phyloP scores from a whole-genome alignment of 2,329 filamentous ascomycete genomes.

The Nemania diffusa region DNA sequence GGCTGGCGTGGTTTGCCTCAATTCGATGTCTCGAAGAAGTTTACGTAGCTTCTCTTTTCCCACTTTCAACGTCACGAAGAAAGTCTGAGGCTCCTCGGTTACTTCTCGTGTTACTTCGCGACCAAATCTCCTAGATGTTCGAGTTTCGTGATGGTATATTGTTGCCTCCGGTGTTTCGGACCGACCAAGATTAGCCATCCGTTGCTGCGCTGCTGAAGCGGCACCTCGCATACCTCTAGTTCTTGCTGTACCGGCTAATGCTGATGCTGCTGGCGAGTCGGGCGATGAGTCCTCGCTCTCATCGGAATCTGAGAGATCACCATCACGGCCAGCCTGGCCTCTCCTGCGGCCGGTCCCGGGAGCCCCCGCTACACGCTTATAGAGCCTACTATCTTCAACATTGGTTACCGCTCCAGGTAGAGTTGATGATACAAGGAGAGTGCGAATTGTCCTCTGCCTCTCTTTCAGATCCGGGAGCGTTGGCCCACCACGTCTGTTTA shows the following conservation, averaged over 20 bases:
- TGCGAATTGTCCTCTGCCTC: slow-evolving; percentile 90
- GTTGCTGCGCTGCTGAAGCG: slow-evolving; percentile 84
- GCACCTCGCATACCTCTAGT: slow-evolving; percentile 91
- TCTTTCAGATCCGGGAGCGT: slow-evolving; percentile 96
- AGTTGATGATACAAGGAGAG: slow-evolving; percentile 89
- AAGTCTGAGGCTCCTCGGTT: slow-evolving; percentile 75
- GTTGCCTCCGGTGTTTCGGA: slow-evolving; percentile 89
- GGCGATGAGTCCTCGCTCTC: slow-evolving; percentile 89
- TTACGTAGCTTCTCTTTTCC: slow-evolving; percentile 76
- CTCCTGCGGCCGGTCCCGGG: slow-evolving; percentile 67
- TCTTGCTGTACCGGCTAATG: slow-evolving; percentile 80
- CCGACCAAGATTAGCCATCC: slow-evolving; percentile 82
- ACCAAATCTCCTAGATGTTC: slow-evolving; percentile 70
- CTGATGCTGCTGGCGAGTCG: slow-evolving; percentile 84
- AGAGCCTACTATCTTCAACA: slow-evolving; percentile 86
- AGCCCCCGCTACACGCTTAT: slow-evolving; percentile 76
- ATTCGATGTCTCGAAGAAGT: slow-evolving; percentile 65
- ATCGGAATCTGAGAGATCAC: slow-evolving; percentile 86
- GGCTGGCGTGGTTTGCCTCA: slow-evolving; percentile 55
- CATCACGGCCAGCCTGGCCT: slow-evolving; percentile 64
- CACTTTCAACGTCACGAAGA: slow-evolving; percentile 81
- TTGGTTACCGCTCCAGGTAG: slow-evolving; percentile 85
- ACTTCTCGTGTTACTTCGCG: slow-evolving; percentile 78
- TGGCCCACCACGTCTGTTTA: slow-evolving; percentile 91
- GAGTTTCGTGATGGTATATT: slow-evolving; percentile 76